Base-by-base conservation (phyloP, 2,329 filamentous ascomycete species). In the Aureobasidium sp. region DNA sequence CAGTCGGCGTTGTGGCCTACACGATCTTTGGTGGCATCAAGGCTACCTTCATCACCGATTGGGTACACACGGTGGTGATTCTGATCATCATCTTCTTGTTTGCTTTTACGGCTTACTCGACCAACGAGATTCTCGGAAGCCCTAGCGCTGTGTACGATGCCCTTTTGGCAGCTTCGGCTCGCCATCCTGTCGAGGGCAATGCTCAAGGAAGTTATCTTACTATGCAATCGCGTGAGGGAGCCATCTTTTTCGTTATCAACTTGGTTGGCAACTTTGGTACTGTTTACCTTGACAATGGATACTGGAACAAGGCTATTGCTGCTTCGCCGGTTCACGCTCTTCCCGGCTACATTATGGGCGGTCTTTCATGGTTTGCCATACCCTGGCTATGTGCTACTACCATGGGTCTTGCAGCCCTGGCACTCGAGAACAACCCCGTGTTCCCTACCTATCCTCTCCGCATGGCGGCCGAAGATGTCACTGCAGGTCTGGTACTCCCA, bases 291-390 rank as follows among this genome's bases (percentile, higher is more conserved):
- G 35, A 67, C 55, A 64, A 69, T 23, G 68, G 88, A 17, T 95
- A 95, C 77, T 95, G 91, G 75, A 94, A 95, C 79, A 95, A 95
- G 74, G 91, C 90, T 17, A 95, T 96, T 67, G 90, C 92, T 7
- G 90, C 92, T 0, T 87, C 85, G 23, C 90, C 90, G 0, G 87
- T 93, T 0, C 85, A 93, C 42, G 92, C 91, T 0, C 82, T 96
- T 2, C 91, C 91, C 0, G 91, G 91, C 19, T 96, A 96, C 69
- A 86, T 96, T 59, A 82, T 93, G 63, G 91, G 91, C 5, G 91
- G 92, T 23, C 80, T 95, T 1, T 86, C 84, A 53, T 96, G 91
- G 91, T 96, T 96, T 67, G 91, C 91, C 0, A 29, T 29, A 5
- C 27, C 27, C 27, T 95, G 89, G 88, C 79, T 95, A 10, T 88